Evolutionary conservation across 2,329 filamentous ascomycete genomes (phyloP), one percentile per base, ranked within the genome.

Genomic region (Talaromyces sp.): DNA sequence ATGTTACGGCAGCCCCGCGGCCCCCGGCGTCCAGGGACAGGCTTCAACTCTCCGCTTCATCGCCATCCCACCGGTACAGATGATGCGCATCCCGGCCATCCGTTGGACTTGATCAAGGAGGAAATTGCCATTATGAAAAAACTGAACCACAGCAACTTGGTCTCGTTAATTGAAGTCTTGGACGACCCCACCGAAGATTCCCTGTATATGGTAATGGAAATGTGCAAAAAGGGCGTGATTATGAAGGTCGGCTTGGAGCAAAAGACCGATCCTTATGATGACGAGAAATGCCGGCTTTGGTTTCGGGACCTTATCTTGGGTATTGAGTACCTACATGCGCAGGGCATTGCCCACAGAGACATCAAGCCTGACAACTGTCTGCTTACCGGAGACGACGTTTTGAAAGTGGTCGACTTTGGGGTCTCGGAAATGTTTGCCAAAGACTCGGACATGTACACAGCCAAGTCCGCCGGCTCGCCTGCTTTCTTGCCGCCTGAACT

Each of bases 101-200:
- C 93, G 0, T 81, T 98, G 13, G 90, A 90, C 70, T 80, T 98
- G 63, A 98, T 99, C 74, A 90, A 92, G 64, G 91, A 96, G 74
- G 95, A 99, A 76, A 95, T 98, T 69, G 95, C 95, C 62, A 96
- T 98, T 72, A 98, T 99, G 93, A 99, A 98, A 81, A 98, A 98
- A 78, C 83, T 98, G 54, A 88, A 97, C 71, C 95, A 99, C 71
- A 89, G 88, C 30, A 99, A 98, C 71, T 81, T 99, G n/a, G 93
- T 98, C 15, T 88, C 90, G 53, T 80, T 99, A 57, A 91, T 96
- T 66, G 95, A 99, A 76, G 95, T 99, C 3, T 81, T 99, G 57
- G 95, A 98, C 73, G 95, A 98, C 71, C 93, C 95, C 0, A 88
- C 93, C 55, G 92, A 97, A 72, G 95, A 99, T 75, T 96, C 93